Evolutionary conservation across 2,329 filamentous ascomycete species (phyloP).

Genomic region (Colletotrichum kahawae): DNA sequence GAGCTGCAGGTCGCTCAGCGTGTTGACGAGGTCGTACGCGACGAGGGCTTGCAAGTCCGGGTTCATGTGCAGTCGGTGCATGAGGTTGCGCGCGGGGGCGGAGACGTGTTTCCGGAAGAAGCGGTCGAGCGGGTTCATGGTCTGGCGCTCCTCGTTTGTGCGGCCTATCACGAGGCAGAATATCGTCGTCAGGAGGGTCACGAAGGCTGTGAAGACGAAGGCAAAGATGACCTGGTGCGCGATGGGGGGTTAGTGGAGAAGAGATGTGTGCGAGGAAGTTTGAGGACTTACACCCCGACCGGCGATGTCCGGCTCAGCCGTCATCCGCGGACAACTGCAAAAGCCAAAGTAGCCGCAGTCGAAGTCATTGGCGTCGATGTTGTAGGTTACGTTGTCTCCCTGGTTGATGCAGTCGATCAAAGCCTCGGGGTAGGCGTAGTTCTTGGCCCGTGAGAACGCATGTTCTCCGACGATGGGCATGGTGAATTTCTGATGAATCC

Average conservation of each 20-base stretch:
- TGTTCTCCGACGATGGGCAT: neutral
- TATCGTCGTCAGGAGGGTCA: neutral
- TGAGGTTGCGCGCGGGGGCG: neutral
- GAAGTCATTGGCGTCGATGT: neutral
- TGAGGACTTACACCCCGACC: neutral
- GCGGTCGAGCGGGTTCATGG: constrained; percentile 9
- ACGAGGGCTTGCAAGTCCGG: neutral
- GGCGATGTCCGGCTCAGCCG: neutral
- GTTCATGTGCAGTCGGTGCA: neutral
- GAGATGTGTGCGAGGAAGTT: accelerated
- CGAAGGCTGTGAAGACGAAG: neutral
- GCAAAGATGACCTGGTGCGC: neutral
- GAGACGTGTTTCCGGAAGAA: neutral
- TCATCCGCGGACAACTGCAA: constrained; percentile 1
- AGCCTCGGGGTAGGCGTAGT: neutral
- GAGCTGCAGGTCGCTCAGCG: constrained; percentile 28
- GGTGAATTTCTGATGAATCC: neutral
- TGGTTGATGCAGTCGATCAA: neutral
- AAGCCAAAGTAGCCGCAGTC: neutral
- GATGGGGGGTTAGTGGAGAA: neutral
- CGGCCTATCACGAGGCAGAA: neutral
- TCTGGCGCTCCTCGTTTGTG: neutral
- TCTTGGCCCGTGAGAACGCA: neutral
- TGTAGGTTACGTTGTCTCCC: neutral
- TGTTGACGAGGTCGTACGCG: constrained; percentile 24